Evolutionary conservation across 805 yeast species (phyloP).

Genomic region (Isabelozyma heimii): DNA sequence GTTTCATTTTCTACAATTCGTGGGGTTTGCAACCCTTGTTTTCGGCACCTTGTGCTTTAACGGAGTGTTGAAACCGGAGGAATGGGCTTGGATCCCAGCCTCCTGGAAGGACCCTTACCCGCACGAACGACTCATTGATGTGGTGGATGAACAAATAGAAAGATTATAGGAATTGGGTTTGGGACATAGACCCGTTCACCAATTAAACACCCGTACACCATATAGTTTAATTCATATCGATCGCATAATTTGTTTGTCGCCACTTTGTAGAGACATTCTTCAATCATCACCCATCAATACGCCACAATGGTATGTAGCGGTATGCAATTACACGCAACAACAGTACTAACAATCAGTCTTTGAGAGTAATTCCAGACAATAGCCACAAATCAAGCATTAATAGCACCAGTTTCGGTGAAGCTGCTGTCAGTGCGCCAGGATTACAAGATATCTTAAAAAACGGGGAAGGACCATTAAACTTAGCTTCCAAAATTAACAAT

Average conservation of each 20-base stretch:
- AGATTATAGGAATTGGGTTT: conserved; percentile 11
- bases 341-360: conserved; percentile 27
- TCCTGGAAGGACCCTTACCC: conserved; percentile 30
- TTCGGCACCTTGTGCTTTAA: conserved; percentile 74
- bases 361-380: conserved; percentile 56
- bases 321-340: neutral
- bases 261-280: neutral
- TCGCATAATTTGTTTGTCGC: neutral
- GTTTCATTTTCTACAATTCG: conserved; percentile 57
- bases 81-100: conserved; percentile 45
- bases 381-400: conserved; percentile 46
- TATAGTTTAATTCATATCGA: neutral
- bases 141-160: conserved; percentile 30
- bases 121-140: conserved; percentile 17
- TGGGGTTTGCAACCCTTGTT: conserved; percentile 63
- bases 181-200: too few species aligned
- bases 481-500: conserved; percentile 62
- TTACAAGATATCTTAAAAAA: conserved; percentile 67
- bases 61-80: conserved; percentile 58
- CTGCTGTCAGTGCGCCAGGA: conserved; percentile 67
- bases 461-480: conserved; percentile 59
- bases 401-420: conserved; percentile 49
- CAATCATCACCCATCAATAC: neutral
- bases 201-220: neutral
- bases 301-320: neutral